Evolutionary conservation across 768 basidiomycete genomes (phyloP).

Genomic region (Pleurotus tuoliensis): DNA sequence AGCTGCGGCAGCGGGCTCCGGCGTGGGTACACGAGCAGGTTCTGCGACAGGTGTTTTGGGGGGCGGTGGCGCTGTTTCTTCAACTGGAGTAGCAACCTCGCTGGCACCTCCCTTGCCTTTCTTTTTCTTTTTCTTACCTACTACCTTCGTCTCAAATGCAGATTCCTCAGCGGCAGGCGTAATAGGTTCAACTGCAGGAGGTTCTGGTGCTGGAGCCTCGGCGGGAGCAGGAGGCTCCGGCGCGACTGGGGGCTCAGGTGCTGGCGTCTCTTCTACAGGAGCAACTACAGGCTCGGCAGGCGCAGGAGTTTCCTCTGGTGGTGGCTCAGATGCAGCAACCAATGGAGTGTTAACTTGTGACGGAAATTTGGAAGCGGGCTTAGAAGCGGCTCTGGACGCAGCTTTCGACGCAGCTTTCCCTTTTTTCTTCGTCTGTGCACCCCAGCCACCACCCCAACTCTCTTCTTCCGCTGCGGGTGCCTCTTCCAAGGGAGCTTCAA

Average conservation of each 20-base stretch:
- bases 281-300: neutral
- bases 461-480: neutral
- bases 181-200: neutral
- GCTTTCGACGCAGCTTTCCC: neutral
- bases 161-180: neutral
- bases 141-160: neutral
- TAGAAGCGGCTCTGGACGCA: neutral
- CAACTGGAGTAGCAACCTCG: neutral
- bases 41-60: neutral
- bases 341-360: conserved; percentile 1
- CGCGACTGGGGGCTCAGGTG: neutral
- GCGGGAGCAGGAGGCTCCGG: neutral
- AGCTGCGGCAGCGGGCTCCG: neutral
- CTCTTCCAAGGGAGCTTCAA: neutral
- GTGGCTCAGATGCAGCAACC: neutral
- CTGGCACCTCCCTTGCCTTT: neutral
- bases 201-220: neutral
- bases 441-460: neutral
- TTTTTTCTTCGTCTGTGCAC: neutral
- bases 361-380: neutral
- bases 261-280: neutral
- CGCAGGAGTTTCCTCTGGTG: neutral
- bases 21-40: neutral
- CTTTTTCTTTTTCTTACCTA: neutral
- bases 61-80: neutral